Conservation (phyloP, 345 rosid species). For the Salix purpurea region DNA sequence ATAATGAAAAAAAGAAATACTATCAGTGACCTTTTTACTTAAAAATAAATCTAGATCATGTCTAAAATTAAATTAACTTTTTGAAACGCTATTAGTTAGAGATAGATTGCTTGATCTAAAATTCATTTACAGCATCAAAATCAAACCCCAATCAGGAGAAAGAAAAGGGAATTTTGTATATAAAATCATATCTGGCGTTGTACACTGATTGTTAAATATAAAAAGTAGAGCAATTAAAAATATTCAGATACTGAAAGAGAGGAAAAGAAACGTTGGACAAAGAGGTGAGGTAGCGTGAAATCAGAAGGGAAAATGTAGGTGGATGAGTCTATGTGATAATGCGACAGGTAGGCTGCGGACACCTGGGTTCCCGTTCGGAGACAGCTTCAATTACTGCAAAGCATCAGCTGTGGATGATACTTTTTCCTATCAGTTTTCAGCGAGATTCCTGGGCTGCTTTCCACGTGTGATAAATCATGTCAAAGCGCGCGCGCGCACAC, state of each 20-base stretch:
- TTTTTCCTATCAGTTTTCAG: constrained; percentile 10
- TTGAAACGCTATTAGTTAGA: neutral
- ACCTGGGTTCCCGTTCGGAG: constrained; percentile 26
- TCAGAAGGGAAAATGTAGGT: constrained; percentile 2
- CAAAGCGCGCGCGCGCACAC: neutral
- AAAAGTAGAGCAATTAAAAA: neutral
- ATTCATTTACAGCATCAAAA: neutral
- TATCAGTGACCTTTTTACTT: neutral
- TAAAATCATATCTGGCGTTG: neutral
- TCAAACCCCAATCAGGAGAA: neutral
- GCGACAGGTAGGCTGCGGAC: constrained; percentile 1
- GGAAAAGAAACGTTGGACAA: neutral
- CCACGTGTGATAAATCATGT: constrained; percentile 18
- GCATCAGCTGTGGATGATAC: neutral
- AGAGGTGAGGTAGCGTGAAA: constrained; percentile 12
- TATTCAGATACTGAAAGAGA: neutral
- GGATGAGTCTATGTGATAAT: constrained; percentile 19
- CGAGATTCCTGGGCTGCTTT: constrained; percentile 32
- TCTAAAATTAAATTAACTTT: neutral
- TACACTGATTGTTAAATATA: neutral
- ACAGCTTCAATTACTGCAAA: neutral
- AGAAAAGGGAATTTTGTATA: neutral
- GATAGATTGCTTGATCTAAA: neutral
- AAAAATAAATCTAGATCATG: neutral
- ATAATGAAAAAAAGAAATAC: neutral